These are phyloP conservation scores for Simplicillium sp. DNA, from an alignment of 2,329 filamentous ascomycete species.

Conservation along the genomic window DNA sequence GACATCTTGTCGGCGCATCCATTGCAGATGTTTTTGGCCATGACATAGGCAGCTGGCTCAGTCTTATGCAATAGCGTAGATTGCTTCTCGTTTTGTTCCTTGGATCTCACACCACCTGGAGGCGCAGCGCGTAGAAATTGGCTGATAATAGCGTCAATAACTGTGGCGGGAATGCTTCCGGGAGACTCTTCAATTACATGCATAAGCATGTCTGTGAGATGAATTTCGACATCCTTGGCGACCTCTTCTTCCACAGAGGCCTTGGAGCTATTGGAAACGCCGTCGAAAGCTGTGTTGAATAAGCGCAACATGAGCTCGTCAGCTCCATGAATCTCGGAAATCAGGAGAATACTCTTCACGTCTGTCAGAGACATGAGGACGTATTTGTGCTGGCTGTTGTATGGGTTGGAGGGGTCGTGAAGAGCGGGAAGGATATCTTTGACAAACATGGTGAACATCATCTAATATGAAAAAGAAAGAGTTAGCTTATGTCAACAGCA, in stretches of 20 bases:
- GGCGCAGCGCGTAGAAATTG: conserved; percentile 89
- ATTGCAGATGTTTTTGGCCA: conserved; percentile 92
- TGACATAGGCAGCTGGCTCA: conserved; percentile 86
- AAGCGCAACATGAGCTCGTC: conserved; percentile 72
- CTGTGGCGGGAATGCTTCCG: conserved; percentile 61
- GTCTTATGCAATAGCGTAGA: conserved; percentile 78
- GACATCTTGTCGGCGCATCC: conserved; percentile 88
- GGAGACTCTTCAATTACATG: conserved; percentile 80
- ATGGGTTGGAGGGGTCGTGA: conserved; percentile 77
- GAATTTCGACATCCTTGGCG: conserved; percentile 86
- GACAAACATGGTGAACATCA: conserved; percentile 87
- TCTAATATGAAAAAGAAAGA: conserved; percentile 45
- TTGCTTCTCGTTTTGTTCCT: conserved; percentile 64
- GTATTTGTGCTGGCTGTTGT: conserved; percentile 88
- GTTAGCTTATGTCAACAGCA: conserved; percentile 11
- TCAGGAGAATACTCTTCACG: conserved; percentile 86
- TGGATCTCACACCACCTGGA: conserved; percentile 50
- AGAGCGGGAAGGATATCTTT: conserved; percentile 75
- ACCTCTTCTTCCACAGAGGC: conserved; percentile 70
- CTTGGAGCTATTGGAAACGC: conserved; percentile 70
- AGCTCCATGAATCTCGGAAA: conserved; percentile 77
- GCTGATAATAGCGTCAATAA: conserved; percentile 87
- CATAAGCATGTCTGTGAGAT: conserved; percentile 78
- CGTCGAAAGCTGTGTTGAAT: conserved; percentile 87
- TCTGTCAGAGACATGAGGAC: conserved; percentile 82